Evolutionary conservation across 208 protist species (phyloP).

Genomic region (Wallacemonas rigidus): DNA sequence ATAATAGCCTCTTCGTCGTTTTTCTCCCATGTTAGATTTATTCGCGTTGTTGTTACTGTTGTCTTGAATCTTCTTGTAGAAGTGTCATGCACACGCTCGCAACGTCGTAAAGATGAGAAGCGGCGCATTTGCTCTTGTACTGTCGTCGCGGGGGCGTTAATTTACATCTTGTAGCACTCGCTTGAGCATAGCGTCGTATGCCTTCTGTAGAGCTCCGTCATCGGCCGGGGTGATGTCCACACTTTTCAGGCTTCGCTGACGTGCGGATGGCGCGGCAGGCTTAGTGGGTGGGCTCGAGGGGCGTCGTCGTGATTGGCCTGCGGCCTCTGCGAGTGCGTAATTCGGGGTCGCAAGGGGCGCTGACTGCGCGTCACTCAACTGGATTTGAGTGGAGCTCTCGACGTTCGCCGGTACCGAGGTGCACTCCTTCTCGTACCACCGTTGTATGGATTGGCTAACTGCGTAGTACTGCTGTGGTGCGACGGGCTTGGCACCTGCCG

Average conservation of each 20-base stretch:
- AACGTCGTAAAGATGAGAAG: too few relatives aligned
- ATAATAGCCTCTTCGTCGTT: too few relatives aligned
- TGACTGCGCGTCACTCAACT: background rate
- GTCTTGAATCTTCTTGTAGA: too few relatives aligned
- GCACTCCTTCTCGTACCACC: constrained; percentile 1
- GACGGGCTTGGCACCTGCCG: background rate
- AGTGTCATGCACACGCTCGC: too few relatives aligned
- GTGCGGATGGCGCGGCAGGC: background rate
- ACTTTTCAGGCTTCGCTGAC: background rate
- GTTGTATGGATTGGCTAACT: background rate
- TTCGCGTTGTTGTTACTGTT: too few relatives aligned
- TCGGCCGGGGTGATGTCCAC: background rate
- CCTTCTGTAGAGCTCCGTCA: constrained; percentile 26
- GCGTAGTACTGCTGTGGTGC: constrained; percentile 7
- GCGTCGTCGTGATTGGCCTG: background rate
- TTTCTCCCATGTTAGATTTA: too few relatives aligned
- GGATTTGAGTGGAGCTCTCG: too few relatives aligned
- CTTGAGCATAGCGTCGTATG: constrained; percentile 30
- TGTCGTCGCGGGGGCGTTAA: background rate
- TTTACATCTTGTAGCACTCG: constrained; percentile 8
- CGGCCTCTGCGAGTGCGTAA: background rate
- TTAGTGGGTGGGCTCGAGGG: background rate
- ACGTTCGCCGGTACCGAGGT: too few relatives aligned
- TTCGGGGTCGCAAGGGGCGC: background rate
- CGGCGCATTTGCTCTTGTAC: too few relatives aligned